Base-by-base conservation (phyloP, 2,329 filamentous ascomycete genomes). In the Cercospora beticola region DNA sequence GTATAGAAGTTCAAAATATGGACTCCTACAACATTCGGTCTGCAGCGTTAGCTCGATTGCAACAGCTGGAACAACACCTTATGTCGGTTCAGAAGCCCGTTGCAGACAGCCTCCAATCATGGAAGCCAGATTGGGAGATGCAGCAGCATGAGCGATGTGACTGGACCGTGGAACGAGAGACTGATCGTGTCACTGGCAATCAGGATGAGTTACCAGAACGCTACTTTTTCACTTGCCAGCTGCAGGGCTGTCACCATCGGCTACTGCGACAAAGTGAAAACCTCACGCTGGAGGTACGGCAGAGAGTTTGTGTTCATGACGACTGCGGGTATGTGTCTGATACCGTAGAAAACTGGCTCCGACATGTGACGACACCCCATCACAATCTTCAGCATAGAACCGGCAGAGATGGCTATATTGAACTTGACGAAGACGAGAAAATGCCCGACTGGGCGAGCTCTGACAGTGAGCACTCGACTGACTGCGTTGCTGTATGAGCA, bases 321-420 rank as follows among this genome's bases (percentile, higher is more conserved):
- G 65, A 66, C 40, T 71, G 70, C 40, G 67, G 67, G 2, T 68
- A 69, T 21, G 67, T 71, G 8, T 69, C 70, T 7, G 65, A 66
- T 12, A 68, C 62, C 16, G 63, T 67, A 10, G 67, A 67, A n/a
- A 66, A 61, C 31, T 71, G 70, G 70, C 59, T 68, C 5, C 30
- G 46, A 62, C 70, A 71, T 56, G 59, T 68, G 26, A 68, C 67
- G 5, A 66, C 67, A 16, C 30, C 63, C 14, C 67, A 68, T 36
- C 67, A 68, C 59, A 52, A 46, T 10, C 59, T 63, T 33, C 58
- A 65, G 23, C 33, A 58, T 33, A 64, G 9, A 5, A 59, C 33
- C 5, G 28, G 14, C 14, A 56, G 30, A 14, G 56, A 66, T 43
- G 43, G 16, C 6, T 16, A 40, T 31, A 46, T 30, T n/a, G 43